phyloP scores from a whole-genome alignment of 805 yeast species.

The Starmerella stigmatis region DNA sequence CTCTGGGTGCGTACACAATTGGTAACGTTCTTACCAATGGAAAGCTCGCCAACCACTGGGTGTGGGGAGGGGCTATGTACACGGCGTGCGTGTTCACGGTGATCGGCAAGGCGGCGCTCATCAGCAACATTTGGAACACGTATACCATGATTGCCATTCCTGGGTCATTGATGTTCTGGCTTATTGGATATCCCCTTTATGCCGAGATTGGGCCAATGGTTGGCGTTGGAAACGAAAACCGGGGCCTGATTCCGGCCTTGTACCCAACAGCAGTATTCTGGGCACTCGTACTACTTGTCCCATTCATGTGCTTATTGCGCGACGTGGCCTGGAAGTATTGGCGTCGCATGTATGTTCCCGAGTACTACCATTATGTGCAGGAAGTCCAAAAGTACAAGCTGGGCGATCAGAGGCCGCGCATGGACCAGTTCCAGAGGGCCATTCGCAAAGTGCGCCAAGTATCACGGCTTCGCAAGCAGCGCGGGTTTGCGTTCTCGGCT shows the following conservation, averaged over 20 bases:
- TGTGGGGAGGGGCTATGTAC: constrained; percentile 85
- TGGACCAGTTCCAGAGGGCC: constrained; percentile 94
- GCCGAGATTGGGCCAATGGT: constrained; percentile 74
- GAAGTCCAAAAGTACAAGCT: constrained; percentile 92
- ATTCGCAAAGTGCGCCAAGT: constrained; percentile 96
- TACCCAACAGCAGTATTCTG: constrained; percentile 75
- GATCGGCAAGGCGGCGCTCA: constrained; percentile 86
- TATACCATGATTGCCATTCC: constrained; percentile 88
- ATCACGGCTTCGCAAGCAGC: constrained; percentile 92
- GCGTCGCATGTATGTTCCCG: constrained; percentile 84
- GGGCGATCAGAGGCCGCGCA: constrained; percentile 88
- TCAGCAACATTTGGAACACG: constrained; percentile 90
- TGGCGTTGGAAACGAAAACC: constrained; percentile 71
- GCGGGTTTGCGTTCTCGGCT: constrained; percentile 97
- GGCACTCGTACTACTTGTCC: constrained; percentile 68
- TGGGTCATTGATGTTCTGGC: constrained; percentile 80
- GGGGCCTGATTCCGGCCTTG: constrained; percentile 65
- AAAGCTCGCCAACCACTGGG: constrained; percentile 73
- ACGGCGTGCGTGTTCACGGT: constrained; percentile 82
- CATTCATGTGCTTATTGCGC: constrained; percentile 67
- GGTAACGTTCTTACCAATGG: constrained; percentile 61
- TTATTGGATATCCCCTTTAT: constrained; percentile 76
- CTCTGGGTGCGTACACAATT: constrained; percentile 54
- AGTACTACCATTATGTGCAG: constrained; percentile 88
- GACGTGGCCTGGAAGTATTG: constrained; percentile 92